Base-by-base conservation (phyloP, 352 stramenopile genomes). In the Pythium grandisporangium region DNA sequence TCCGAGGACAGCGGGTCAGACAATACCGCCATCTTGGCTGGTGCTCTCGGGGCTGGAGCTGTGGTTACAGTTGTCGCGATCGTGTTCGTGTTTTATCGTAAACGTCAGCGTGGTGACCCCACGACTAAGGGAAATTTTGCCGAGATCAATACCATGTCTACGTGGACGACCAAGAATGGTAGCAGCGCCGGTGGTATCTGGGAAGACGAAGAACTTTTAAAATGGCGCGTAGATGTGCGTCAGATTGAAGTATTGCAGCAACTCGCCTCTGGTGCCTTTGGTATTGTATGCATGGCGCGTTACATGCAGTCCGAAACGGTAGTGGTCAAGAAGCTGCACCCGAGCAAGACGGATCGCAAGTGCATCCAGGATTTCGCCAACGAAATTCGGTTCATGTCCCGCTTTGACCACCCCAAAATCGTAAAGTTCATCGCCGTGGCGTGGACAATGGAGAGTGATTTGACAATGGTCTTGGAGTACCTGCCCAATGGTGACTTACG, bases 291-390 rank as follows among this genome's bases (percentile, higher is more conserved):
- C 27, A 14, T 32, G 27, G 27, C 27, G 27, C 10, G 8, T 14
- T 32, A 32, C 14, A 8, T 14, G 14, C 27, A 32, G 1, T n/a
- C n/a, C n/a, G 8, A 32, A 14, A 8, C 8, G 0, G 27, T 32
- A 8, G 27, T 32, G 27, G 27, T 32, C 8, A 32, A 32, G 27
- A 8, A 14, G 27, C 27, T 32, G 27, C 10, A 32, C 8, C 8
- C 10, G 10, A 8, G 27, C 27, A 32, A 32, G 8, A 32, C 8
- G 0, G 14, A 14, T 32, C 27, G 27, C 0, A 8, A 32, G 14
- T 66, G 78, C 32, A 84, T 83, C 41, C 67, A 82, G 51, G 69
- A 79, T 48, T 87, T 90, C 45, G 64, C 84, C 6, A 70, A 62
- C 17, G 74, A 93, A 30, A 70, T 86, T 21, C 81, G 84, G 27